Evolutionary conservation across 108 stramenopile genomes (phyloP).

Genomic region (Cyclotella cryptica): DNA sequence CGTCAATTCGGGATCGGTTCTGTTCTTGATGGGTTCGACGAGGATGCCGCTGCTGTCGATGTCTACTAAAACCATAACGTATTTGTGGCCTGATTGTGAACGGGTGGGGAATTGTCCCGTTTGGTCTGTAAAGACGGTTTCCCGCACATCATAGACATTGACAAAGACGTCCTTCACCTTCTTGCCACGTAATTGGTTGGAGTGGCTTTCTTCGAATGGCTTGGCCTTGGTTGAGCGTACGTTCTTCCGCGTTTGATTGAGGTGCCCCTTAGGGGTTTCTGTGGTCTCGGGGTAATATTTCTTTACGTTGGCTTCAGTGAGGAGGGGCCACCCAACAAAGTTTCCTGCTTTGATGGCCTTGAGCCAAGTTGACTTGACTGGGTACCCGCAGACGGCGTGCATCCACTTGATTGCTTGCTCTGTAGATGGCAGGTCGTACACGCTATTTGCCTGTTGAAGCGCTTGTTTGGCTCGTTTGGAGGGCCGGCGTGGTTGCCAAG

Average conservation of each 20-base stretch:
- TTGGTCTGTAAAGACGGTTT: neutral
- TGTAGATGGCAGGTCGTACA: too few species aligned
- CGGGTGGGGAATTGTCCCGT: neutral
- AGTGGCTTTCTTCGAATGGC: neutral
- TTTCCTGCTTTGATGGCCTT: slow-evolving; percentile 21
- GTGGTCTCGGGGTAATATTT: neutral
- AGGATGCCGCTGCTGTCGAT: neutral
- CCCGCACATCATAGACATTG: neutral
- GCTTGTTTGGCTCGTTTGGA: neutral
- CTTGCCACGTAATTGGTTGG: neutral
- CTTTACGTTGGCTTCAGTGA: neutral
- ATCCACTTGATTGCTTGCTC: neutral
- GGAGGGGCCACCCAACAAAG: neutral
- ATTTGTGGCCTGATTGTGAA: too few species aligned
- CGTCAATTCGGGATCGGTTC: neutral
- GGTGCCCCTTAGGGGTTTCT: neutral
- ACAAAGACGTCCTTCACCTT: neutral
- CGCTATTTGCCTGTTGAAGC: neutral
- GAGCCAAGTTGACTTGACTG: slow-evolving; percentile 18
- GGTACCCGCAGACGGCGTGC: neutral
- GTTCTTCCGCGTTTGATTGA: neutral
- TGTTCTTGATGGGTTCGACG: neutral
- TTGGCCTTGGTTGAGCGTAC: neutral
- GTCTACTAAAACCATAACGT: neutral
- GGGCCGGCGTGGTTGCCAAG: neutral